These are phyloP conservation scores for Didymella keratinophila DNA, from an alignment of 2,329 filamentous ascomycete genomes.

Conservation along the genomic window DNA sequence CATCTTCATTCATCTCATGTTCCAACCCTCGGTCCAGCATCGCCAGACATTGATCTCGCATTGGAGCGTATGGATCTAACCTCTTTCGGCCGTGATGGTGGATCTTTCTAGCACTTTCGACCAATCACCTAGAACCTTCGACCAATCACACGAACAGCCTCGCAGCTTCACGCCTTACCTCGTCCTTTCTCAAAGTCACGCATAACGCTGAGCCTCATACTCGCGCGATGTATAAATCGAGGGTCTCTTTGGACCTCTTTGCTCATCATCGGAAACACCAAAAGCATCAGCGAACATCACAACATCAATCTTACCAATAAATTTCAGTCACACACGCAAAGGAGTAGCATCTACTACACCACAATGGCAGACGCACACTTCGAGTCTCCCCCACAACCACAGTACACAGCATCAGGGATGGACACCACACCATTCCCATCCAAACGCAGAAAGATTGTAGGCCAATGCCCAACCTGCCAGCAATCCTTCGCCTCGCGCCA, in stretches of 20 bases:
- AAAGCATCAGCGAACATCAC: background rate
- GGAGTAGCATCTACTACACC: background rate
- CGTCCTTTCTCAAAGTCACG: constrained; percentile 3
- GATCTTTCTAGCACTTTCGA: constrained; percentile 19
- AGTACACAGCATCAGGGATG: background rate
- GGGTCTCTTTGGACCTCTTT: background rate
- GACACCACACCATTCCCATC: background rate
- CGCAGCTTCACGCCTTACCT: constrained; percentile 6
- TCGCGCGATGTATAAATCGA: constrained; percentile 11
- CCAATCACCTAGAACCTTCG: constrained; percentile 20
- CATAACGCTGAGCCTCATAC: background rate
- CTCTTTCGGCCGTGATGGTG: background rate
- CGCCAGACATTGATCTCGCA: background rate
- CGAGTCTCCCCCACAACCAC: background rate
- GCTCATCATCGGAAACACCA: background rate
- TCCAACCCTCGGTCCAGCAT: background rate
- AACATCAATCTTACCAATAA: background rate
- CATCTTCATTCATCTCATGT: background rate
- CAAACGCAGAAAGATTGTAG: constrained; percentile 13
- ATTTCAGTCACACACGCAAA: background rate
- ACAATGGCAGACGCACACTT: constrained; percentile 17
- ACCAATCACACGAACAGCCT: constrained; percentile 20
- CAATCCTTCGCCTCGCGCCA: constrained; percentile 14
- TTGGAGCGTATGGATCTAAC: background rate
- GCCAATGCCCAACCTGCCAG: constrained; percentile 18